A percentile compares a stretch with the other conserved stretches of the same genome.
Conservation (phyloP, 768 basidiomycete genomes). For the Collybia mongolica region DNA sequence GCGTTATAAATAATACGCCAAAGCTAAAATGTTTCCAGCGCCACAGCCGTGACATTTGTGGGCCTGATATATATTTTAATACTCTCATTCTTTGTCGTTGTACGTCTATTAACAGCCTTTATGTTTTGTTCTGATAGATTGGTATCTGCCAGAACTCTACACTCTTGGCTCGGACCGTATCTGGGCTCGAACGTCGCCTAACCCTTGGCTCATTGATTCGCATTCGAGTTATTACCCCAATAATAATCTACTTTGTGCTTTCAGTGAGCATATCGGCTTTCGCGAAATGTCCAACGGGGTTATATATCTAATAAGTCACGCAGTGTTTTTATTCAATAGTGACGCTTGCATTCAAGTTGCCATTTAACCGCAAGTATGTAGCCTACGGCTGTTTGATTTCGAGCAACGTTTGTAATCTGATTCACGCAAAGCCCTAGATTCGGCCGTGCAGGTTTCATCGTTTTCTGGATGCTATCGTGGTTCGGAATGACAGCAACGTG, state of each 20-base stretch:
- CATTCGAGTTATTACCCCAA: slow-evolving; percentile 31
- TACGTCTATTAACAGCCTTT: slow-evolving; percentile 17
- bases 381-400: too few relatives aligned
- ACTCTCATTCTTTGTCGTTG: slow-evolving; percentile 42
- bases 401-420: too few relatives aligned
- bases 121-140: neutral
- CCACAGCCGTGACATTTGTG: slow-evolving; percentile 50
- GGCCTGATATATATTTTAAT: slow-evolving; percentile 54
- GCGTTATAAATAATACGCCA: too few relatives aligned
- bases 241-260: slow-evolving; percentile 34
- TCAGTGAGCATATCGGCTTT: slow-evolving; percentile 24
- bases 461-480: slow-evolving; percentile 75
- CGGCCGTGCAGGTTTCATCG: slow-evolving; percentile 51
- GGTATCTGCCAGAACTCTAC: slow-evolving; percentile 26
- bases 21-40: slow-evolving; percentile 27
- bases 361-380: slow-evolving; percentile 38
- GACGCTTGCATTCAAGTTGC: slow-evolving; percentile 59
- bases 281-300: too few relatives aligned
- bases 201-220: slow-evolving; percentile 29
- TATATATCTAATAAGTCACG: neutral
- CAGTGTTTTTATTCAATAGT: slow-evolving; percentile 64
- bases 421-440: slow-evolving; percentile 23
- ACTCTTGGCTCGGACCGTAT: slow-evolving; percentile 32
- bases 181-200: slow-evolving; percentile 33
- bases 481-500: slow-evolving; percentile 60